Base-by-base conservation (phyloP, 2,329 filamentous ascomycete genomes). In the Cladosporium halotolerans region DNA sequence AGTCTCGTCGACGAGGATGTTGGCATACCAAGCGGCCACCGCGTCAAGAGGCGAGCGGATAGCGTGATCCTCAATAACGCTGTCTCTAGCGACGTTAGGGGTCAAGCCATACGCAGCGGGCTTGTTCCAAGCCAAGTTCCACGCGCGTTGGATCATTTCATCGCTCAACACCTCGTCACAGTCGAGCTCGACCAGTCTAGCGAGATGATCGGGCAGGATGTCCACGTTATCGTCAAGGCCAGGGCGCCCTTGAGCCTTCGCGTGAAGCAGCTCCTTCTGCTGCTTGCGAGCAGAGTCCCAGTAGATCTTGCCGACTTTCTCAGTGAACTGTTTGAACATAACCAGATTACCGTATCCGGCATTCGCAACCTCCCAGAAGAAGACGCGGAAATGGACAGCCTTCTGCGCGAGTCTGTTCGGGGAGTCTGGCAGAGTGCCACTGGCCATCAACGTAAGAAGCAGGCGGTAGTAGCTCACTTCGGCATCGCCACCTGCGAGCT, bases 1-100 rank as follows among this genome's bases (percentile, higher is more conserved):
- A 2, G 82, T 83, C 54, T 80, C 79, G 62, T 90, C 87, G 36
- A 96, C 73, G 10, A 82, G 76, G 52, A 85, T 77, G 58, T 83
- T 89, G 0, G 91, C 95, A 75, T 85, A 93, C 91, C 91, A 96
- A 2, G 91, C 89, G 6, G 91, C 89, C 48, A 96, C 82, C 10
- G 89, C 90, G 69, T 96, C 92, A 59, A 96, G 80, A 0, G 91
- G 89, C 14, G 89, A 93, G 49, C 87, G 83, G 56, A 96, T 88
- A 2, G 89, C 85, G 49, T 83, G 82, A 63, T 96, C 92, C 55
- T 93, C 87, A 3, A 93, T 87, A 1, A 96, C 89, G 5, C 81
- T 79, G 65, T 95, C 87, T 78, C 95, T 86, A 45, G 87, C 83
- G 49, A 85, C 82, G 58, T 88, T 85, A 3, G 79, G 75, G 41